Evolutionary conservation across 495 filamentous ascomycete species (phyloP).

Genomic region (Penicillium dipodomyicola): DNA sequence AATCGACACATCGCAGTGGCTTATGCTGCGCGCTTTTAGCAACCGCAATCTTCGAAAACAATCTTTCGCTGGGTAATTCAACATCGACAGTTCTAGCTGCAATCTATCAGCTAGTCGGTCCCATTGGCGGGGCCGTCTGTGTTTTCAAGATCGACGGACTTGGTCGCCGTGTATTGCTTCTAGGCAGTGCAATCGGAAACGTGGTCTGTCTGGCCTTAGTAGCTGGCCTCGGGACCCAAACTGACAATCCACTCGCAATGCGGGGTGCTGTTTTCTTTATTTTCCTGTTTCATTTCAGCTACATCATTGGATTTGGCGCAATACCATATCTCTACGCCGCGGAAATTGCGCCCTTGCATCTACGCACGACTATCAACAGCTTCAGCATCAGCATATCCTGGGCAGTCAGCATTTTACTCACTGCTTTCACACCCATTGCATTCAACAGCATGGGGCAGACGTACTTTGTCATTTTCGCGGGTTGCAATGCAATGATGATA

Average conservation of each 20-base stretch:
- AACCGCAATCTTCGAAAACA: constrained; percentile 25
- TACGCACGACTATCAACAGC: constrained; percentile 49
- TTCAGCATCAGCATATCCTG: constrained; percentile 50
- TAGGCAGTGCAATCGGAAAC: constrained; percentile 38
- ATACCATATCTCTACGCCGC: constrained; percentile 54
- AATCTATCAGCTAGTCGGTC: constrained; percentile 21
- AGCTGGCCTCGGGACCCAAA: constrained; percentile 24
- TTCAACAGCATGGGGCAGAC: constrained; percentile 22
- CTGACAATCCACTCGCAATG: constrained; percentile 13
- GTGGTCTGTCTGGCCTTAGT: constrained; percentile 40
- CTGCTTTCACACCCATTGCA: constrained; percentile 24
- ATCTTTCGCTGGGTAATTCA: constrained; percentile 17
- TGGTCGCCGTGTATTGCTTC: constrained; percentile 22
- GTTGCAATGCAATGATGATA: constrained; percentile 58
- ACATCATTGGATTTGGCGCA: constrained; percentile 53
- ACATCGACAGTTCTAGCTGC: constrained; percentile 25
- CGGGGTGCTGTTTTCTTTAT: constrained; percentile 46
- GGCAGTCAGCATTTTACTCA: constrained; percentile 33
- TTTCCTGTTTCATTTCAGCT: constrained; percentile 54
- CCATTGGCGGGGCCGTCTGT: constrained; percentile 20
- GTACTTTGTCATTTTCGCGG: constrained; percentile 29
- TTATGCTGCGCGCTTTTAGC: constrained; percentile 6
- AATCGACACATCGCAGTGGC: neutral
- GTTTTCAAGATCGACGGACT: constrained; percentile 25
- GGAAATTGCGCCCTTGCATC: constrained; percentile 49